A percentile compares a stretch with the other conserved stretches of the same genome.
Conservation (phyloP, 495 filamentous ascomycete genomes). For the Hypoxylon rickii region DNA sequence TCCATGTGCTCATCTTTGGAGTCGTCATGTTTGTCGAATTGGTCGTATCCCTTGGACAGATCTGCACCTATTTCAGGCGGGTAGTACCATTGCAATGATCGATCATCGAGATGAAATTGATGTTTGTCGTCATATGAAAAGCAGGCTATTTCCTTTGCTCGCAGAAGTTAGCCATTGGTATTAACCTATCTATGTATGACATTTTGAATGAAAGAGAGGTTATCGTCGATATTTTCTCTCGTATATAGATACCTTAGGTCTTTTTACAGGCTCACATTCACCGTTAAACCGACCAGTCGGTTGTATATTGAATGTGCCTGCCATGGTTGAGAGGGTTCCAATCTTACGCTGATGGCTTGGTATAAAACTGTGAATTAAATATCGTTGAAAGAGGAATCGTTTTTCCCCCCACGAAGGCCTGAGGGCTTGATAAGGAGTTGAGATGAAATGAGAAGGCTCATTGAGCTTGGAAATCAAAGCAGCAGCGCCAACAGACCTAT, state of each 20-base stretch:
- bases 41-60: slow-evolving; percentile 79
- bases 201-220: not conserved
- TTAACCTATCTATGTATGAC: not conserved
- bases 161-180: not conserved
- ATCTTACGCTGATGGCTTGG: not conserved
- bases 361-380: not conserved
- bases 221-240: not conserved
- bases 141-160: slow-evolving; percentile 73
- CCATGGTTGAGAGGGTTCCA: slow-evolving; percentile 24
- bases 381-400: not conserved
- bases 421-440: no score
- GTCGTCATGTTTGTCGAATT: slow-evolving; percentile 82
- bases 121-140: slow-evolving; percentile 91
- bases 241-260: slow-evolving; percentile 63
- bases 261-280: slow-evolving; percentile 64
- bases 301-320: slow-evolving; percentile 62
- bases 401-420: no score
- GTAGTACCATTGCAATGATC: slow-evolving; percentile 87
- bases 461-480: not conserved
- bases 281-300: slow-evolving; percentile 64
- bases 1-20: slow-evolving; percentile 85
- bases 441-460: not conserved
- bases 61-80: slow-evolving; percentile 71
- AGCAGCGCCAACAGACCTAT: not conserved
- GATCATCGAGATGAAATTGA: slow-evolving; percentile 72